phyloP scores from a whole-genome alignment of 192 early-diverging fungal genomes.

The Coemansia sp. region DNA sequence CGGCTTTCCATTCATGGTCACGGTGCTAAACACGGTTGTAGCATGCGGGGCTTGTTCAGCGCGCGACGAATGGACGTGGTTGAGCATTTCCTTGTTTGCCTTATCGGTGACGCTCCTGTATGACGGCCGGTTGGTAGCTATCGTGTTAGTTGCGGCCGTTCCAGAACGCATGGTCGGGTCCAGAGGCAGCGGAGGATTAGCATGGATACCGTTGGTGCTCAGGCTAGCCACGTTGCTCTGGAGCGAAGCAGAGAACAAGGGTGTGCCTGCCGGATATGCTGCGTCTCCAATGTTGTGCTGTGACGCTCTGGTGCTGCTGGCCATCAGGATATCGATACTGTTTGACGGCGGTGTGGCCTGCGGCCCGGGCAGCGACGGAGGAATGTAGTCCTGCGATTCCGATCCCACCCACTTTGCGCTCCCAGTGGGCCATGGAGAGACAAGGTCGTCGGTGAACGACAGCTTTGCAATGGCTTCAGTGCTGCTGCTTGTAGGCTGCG shows the following conservation, averaged over 20 bases:
- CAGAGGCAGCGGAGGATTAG: background rate
- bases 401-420: conserved; percentile 21
- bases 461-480: background rate
- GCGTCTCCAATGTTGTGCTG: background rate
- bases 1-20: conserved; percentile 35
- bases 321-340: conserved; percentile 19
- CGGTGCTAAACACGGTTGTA: conserved; percentile 26
- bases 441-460: conserved; percentile 25
- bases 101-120: conserved; percentile 36
- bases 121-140: conserved; percentile 33
- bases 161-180: background rate
- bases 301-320: background rate
- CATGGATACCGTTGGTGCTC: background rate
- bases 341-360: conserved; percentile 5
- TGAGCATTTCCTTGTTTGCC: conserved; percentile 3
- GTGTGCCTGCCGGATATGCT: conserved; percentile 34
- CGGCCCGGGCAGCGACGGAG: conserved; percentile 21
- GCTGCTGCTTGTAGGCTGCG: conserved; percentile 3
- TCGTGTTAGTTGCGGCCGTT: background rate
- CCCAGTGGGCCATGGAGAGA: background rate
- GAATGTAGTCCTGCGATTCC: conserved; percentile 22
- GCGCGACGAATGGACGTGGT: conserved; percentile 6
- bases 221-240: too few species aligned
- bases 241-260: conserved; percentile 15
- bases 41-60: conserved; percentile 1